Conservation (phyloP, 2,329 filamentous ascomycete genomes). For the Mycocentrospora acerina region DNA sequence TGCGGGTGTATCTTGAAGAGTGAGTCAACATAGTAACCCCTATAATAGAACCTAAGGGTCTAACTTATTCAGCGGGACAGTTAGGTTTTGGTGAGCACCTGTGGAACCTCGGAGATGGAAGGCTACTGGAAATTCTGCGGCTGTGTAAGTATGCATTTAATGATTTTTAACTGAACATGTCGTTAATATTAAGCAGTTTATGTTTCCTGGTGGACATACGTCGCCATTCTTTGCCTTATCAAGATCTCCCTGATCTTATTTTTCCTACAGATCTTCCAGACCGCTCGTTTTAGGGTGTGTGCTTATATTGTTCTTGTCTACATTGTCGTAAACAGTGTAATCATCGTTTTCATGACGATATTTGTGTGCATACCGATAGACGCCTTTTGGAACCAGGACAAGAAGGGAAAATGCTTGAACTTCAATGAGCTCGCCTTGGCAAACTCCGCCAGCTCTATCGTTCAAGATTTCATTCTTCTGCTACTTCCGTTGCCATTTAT, state of each 20-base stretch:
- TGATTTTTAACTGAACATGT: background rate
- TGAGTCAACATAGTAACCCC: background rate
- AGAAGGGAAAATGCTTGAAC: slow-evolving; percentile 25
- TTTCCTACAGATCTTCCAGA: slow-evolving; percentile 33
- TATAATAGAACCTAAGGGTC: too few species aligned
- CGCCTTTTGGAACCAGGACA: slow-evolving; percentile 31
- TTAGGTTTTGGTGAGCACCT: slow-evolving; percentile 26
- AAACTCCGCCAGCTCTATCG: slow-evolving; percentile 25
- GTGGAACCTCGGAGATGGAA: slow-evolving; percentile 21
- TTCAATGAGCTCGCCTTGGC: slow-evolving; percentile 22
- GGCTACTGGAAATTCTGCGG: slow-evolving; percentile 15
- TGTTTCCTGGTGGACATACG: slow-evolving; percentile 21
- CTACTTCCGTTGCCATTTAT: slow-evolving; percentile 25
- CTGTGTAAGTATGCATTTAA: slow-evolving; percentile 10
- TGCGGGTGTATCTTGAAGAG: slow-evolving; percentile 17
- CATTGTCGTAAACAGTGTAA: slow-evolving; percentile 17
- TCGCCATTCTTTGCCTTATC: slow-evolving; percentile 22
- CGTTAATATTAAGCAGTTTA: slow-evolving; percentile 11
- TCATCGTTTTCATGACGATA: slow-evolving; percentile 21
- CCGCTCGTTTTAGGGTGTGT: slow-evolving; percentile 12
- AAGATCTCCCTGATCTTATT: slow-evolving; percentile 29
- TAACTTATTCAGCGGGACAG: too few species aligned
- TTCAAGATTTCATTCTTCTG: slow-evolving; percentile 28
- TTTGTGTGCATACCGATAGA: slow-evolving; percentile 26
- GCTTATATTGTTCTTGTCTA: slow-evolving; percentile 17